phyloP scores from a whole-genome alignment of 2,329 filamentous ascomycete genomes.

The Colletotrichum sp. region DNA sequence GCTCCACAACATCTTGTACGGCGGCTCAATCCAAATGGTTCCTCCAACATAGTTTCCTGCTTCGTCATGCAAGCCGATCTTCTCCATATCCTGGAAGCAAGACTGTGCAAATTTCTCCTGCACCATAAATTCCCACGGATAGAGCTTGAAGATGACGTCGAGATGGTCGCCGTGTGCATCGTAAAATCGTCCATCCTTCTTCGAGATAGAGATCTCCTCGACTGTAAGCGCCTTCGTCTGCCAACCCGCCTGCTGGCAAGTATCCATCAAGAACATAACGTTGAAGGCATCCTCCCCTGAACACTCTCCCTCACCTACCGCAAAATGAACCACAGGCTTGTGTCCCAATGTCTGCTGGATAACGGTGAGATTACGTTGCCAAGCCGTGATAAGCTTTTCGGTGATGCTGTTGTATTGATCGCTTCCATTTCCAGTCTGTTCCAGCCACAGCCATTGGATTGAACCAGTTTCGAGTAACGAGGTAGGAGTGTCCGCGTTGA shows the following conservation, averaged over 20 bases:
- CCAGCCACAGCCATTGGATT: not conserved
- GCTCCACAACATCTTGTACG: constrained; percentile 2
- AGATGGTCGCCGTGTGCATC: not conserved
- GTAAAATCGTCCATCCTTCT: not conserved
- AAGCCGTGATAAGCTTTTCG: not conserved
- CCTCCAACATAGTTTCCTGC: not conserved
- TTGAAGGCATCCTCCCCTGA: not conserved
- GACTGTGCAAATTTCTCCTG: not conserved
- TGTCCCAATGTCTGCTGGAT: not conserved
- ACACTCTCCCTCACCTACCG: not conserved
- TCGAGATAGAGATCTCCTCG: not conserved
- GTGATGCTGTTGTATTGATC: not conserved
- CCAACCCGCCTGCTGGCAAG: not conserved
- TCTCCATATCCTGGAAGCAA: not conserved
- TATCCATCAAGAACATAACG: not conserved
- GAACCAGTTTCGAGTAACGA: not conserved
- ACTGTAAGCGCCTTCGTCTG: not conserved
- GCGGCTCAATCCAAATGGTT: not conserved
- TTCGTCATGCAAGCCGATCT: not conserved
- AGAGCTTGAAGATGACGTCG: not conserved
- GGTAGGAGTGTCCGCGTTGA: constrained; percentile 2
- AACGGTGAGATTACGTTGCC: not conserved
- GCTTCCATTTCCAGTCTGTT: not conserved
- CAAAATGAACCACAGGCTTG: not conserved
- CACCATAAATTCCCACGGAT: not conserved